Conservation (phyloP, 306 rosid genomes). For the Begonia fuchsioides region DNA sequence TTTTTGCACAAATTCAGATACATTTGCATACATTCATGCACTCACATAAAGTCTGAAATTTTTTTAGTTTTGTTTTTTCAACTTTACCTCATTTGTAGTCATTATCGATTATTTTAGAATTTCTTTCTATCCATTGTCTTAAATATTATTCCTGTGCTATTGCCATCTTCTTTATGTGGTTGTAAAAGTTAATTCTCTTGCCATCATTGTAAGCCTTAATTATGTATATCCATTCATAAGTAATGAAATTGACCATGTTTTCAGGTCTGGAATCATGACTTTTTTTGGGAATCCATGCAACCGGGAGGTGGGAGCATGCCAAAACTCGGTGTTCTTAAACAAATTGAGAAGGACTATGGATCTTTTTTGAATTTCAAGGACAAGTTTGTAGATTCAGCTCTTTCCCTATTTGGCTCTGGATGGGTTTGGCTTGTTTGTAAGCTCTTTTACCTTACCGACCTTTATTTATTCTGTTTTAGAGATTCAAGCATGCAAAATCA, state of each 20-base stretch:
- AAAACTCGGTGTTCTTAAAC: slow-evolving; percentile 56
- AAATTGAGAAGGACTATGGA: slow-evolving; percentile 94
- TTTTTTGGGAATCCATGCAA: slow-evolving; percentile 97
- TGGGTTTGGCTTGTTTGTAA: slow-evolving; percentile 99
- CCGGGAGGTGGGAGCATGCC: slow-evolving; percentile 90
- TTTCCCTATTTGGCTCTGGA: slow-evolving; percentile 83
- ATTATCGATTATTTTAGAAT: no score
- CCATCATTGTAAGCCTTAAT: no score
- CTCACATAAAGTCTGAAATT: no score
- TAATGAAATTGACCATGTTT: not conserved
- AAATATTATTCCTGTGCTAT: no score
- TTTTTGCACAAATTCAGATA: no score
- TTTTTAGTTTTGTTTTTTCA: no score
- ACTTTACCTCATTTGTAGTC: no score
- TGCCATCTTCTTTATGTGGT: no score
- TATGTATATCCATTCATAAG: no score
- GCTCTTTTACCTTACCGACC: slow-evolving; percentile 16
- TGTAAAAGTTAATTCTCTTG: no score
- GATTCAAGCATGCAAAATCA: not conserved
- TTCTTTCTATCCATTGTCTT: no score
- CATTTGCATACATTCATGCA: no score
- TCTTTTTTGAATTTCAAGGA: slow-evolving; percentile 65
- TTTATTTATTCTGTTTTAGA: not conserved
- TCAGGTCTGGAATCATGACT: slow-evolving; percentile 97
- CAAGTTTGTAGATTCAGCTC: slow-evolving; percentile 52